Evolutionary conservation across 2,329 filamentous ascomycete species (phyloP), one percentile per base, ranked within the genome.

Genomic region (Botrytis medusae): DNA sequence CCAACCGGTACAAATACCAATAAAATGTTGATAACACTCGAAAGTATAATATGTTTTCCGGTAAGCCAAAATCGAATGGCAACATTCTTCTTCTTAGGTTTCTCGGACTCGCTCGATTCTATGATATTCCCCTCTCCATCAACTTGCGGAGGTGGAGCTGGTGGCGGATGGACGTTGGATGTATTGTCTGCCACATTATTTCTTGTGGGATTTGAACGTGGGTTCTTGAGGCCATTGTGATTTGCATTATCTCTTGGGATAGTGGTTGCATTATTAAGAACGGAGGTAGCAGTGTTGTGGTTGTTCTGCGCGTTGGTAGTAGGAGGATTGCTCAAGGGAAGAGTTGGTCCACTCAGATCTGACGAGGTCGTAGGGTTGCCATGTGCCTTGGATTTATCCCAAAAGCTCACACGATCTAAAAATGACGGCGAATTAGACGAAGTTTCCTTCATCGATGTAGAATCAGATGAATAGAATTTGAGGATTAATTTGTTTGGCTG

Each of bases 1-100:
- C 93, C 93, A 71, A 93, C 86, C 12, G 93, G 93, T 44, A 95
- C 93, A 79, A 94, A 94, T 72, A 95, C 83, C 75, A 95, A 85
- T 77, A 95, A 84, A 72, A 93, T 79, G 81, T 96, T 95, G 84
- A 95, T 85, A 88, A 91, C 94, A 84, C 90, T 94, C 80, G 93
- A 89, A 61, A 90, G 87, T 75, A 95, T 78, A 79, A 90, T 89
- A 80, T 84, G 86, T 86, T 85, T 86, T 76, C 86, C 83, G 34
- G 83, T 81, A 22, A 76, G 72, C 75, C 76, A 80, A 75, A 82
- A 81, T 71, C 80, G 76, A 73, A 72, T 46, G 32, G 75, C 74
- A 67, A 81, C 72, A 77, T 80, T 79, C 32, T 79, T 77, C 67
- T 78, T 76, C 48, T 75, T 72, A 14, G 74, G 73, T 44, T 75